Base-by-base conservation (phyloP, 257 asterid species). In the Penstemon davidsonii region DNA sequence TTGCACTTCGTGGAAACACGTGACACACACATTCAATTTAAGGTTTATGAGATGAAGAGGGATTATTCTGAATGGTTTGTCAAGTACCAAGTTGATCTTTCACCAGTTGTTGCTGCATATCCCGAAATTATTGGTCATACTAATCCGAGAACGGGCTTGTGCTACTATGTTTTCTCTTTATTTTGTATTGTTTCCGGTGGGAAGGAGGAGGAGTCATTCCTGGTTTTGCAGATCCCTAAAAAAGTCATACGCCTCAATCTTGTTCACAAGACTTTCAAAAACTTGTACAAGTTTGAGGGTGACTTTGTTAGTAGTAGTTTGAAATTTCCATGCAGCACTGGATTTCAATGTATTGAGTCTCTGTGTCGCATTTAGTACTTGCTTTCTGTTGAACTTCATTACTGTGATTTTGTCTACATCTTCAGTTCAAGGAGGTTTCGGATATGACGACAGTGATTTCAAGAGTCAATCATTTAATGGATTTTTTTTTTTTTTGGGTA, bases 41-140 rank as follows among this genome's bases (percentile, higher is more conserved):
- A 55, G 45, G 80, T 73, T 4, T 76, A 67, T 64, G 84, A 82
- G 65, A 67, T 79, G 82, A 64, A 46, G 50, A 76, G 70, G 56
- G 84, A 79, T 45, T 70, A 75, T 18, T 79, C 84, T 0, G 84
- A 55, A 55, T 79, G 86, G 33, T 25, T 25, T 25, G 33, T 25
- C 33, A 25, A 25, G 2, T 25, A 25, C 33, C 33, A 25, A 25
- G 33, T 25, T 25, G 33, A 25, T 25, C 33, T 25, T 25, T 25
- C 33, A 25, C 33, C 33, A 25, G 33, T 25, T 25, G 33, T 25
- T 25, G 33, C 33, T 25, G 1, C 33, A 1, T 25, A 25, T 25
- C 33, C 33, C 33, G 33, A 25, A 25, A 25, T 25, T 25, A 25
- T 25, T 25, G 33, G 33, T 25, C 33, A 25, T 25, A 25, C 33